phyloP scores from a whole-genome alignment of 139 green algal genomes.

The Ostreobium quekettii region DNA sequence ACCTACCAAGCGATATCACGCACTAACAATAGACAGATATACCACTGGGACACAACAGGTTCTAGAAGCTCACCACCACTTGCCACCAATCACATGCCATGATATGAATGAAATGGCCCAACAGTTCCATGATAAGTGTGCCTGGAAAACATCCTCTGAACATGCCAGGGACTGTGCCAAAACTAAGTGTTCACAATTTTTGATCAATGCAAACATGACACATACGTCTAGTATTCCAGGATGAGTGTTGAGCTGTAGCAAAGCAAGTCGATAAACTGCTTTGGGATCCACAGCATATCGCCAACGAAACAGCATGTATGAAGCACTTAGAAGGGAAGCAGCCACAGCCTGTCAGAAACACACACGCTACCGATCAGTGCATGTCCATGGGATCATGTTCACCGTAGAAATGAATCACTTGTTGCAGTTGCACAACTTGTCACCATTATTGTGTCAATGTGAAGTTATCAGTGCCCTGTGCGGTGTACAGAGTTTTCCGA shows the following conservation, averaged over 20 bases:
- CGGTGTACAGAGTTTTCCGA: no score
- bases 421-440: no score
- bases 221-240: conserved; percentile 15
- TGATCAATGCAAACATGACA: background rate
- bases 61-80: no score
- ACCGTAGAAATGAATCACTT: background rate
- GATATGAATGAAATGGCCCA: no score
- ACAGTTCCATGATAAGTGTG: no score
- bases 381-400: background rate
- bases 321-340: background rate
- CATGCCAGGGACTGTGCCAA: background rate
- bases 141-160: conserved; percentile 5
- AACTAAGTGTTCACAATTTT: background rate
- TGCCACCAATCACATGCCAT: no score
- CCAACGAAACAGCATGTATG: background rate
- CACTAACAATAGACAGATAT: no score
- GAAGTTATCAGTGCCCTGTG: no score
- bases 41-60: no score
- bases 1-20: background rate
- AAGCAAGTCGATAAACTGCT: conserved; percentile 15
- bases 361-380: background rate
- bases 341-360: background rate
- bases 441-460: no score
- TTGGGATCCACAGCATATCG: conserved; percentile 9
- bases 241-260: conserved; percentile 17